Evolutionary conservation across 192 early-diverging fungal species (phyloP), one percentile per base, ranked within the genome.

Genomic region (Geosiphon pyriformis): DNA sequence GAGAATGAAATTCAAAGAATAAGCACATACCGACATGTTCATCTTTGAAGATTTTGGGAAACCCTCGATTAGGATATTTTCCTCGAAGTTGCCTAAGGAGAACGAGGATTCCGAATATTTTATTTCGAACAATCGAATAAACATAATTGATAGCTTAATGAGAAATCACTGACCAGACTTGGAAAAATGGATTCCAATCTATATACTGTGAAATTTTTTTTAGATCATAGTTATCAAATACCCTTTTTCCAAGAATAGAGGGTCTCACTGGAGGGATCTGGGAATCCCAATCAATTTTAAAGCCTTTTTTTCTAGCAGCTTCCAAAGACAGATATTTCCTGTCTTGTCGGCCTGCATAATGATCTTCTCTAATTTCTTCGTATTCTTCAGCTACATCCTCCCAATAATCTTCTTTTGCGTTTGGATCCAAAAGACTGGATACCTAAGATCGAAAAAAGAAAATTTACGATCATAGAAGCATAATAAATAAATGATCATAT

Each of bases 151-250:
- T 2, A 37, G 23, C 25, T 22, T 3, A 22, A 37, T 3, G 1
- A 42, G 15, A 42, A 34, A 42, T 23, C 0, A 47, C 51, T 29
- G 42, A 67, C 90, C 92, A 98, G 17, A 93, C 93, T 74, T 98
- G 95, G 85, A 98, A 98, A 86, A 98, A 98, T 31, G 95, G 95
- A 59, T 94, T 98, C 94, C 95, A 98, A 76, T 98, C 95, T 55
- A 98, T 95, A 68, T 90, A 90, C n/a, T 83, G 76, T 27, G 93
- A 69, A 17, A 98, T 77, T 42, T 80, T 72, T 51, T 83, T 79
- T 50, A 98, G 83, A 58, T 92, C 89, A 74, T 86, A 83, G 64
- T 92, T 81, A 54, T 89, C 77, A 64, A 89, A 88, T 15, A 89
- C 75, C 68, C 87, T 88, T 57, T 88, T 90, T 34, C 94, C 94